Evolutionary conservation across 768 basidiomycete genomes (phyloP).

Genomic region (Boletus sensibilis): DNA sequence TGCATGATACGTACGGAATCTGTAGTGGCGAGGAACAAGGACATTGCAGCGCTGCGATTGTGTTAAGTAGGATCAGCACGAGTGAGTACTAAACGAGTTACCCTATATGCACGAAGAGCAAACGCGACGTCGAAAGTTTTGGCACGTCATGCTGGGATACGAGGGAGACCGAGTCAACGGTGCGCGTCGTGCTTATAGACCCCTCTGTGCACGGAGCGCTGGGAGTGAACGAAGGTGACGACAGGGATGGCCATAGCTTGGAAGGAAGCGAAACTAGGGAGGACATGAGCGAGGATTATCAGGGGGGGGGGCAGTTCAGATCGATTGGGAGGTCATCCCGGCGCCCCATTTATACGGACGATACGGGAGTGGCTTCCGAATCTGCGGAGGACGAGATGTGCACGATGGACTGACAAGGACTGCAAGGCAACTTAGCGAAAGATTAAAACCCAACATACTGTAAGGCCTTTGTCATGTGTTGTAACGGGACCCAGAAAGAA

Average conservation of each 20-base stretch:
- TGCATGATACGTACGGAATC: constrained; percentile 59
- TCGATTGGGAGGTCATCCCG: constrained; percentile 3
- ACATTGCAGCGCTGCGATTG: constrained; percentile 62
- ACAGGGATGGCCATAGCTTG: constrained; percentile 3
- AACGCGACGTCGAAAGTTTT: constrained; percentile 51
- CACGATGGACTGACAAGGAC: constrained; percentile 14
- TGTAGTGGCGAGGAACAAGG: constrained; percentile 83
- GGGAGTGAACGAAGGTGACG: constrained; percentile 4
- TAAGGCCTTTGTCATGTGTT: constrained; percentile 29
- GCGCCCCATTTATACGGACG: constrained; percentile 28
- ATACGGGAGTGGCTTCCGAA: constrained; percentile 23
- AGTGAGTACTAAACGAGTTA: constrained; percentile 27
- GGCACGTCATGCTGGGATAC: constrained; percentile 20
- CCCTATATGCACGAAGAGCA: constrained; percentile 71
- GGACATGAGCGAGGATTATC: constrained; percentile 18
- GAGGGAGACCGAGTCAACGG: constrained; percentile 26
- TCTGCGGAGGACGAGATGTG: constrained; percentile 18
- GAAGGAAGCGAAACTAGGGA: constrained; percentile 9
- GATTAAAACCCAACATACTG: constrained; percentile 24
- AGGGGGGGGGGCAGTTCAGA: background rate
- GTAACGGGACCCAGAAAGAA: constrained; percentile 28
- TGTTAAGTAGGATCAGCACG: constrained; percentile 12
- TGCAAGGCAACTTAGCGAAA: constrained; percentile 28
- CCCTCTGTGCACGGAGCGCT: constrained; percentile 18
- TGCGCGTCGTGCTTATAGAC: constrained; percentile 17